These are phyloP conservation scores for Aspergillus aculeatus DNA, from an alignment of 2,329 filamentous ascomycete species.

Conservation along the genomic window DNA sequence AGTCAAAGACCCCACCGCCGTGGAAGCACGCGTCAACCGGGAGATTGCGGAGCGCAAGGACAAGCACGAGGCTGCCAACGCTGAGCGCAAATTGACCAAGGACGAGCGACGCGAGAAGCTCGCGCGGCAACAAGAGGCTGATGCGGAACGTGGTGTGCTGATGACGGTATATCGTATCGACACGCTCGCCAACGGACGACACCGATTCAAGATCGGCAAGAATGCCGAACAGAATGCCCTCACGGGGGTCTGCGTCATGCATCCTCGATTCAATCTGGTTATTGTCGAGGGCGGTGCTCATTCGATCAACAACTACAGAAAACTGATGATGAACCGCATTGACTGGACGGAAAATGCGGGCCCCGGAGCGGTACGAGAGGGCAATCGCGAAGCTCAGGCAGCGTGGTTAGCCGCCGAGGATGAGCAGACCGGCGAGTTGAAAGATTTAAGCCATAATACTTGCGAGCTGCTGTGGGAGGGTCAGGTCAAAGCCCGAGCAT, in stretches of 20 bases:
- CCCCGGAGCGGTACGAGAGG: constrained; percentile 57
- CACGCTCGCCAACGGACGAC: constrained; percentile 85
- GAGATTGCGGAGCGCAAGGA: constrained; percentile 86
- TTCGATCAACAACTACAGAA: constrained; percentile 80
- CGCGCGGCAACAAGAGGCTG: constrained; percentile 76
- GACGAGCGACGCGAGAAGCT: constrained; percentile 86
- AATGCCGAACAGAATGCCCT: constrained; percentile 88
- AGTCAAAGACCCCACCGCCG: constrained; percentile 94
- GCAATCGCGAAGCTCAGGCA: constrained; percentile 61
- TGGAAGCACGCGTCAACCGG: constrained; percentile 88
- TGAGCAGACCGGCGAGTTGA: constrained; percentile 68
- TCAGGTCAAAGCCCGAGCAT: constrained; percentile 74
- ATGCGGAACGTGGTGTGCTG: constrained; percentile 81
- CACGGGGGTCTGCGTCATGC: constrained; percentile 86
- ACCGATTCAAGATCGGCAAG: constrained; percentile 87
- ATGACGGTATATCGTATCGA: constrained; percentile 86
- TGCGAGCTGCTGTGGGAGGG: constrained; percentile 89
- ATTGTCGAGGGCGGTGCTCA: constrained; percentile 88
- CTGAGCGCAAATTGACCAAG: constrained; percentile 82
- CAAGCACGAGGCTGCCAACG: constrained; percentile 75
- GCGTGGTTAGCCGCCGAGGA: constrained; percentile 77
- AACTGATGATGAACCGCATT: constrained; percentile 89
- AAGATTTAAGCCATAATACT: constrained; percentile 77
- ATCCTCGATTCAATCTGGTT: constrained; percentile 83
- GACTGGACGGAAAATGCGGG: constrained; percentile 90